Evolutionary conservation across 2,329 filamentous ascomycete species (phyloP).

Genomic region (Penicillium sp.): DNA sequence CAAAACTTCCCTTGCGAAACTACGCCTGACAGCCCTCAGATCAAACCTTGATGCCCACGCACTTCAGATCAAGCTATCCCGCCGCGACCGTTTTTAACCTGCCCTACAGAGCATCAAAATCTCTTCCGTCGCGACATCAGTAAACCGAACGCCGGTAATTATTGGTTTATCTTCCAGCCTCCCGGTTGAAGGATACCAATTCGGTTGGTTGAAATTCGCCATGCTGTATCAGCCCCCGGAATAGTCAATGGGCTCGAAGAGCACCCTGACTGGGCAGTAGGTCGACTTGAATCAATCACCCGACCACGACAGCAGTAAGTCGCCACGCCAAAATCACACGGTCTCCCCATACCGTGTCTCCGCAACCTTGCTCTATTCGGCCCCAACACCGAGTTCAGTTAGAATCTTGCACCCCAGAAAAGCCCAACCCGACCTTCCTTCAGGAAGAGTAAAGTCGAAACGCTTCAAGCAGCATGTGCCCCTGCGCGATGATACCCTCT

Average conservation of each 20-base stretch:
- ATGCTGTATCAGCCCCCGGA: constrained; percentile 66
- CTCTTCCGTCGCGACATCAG: constrained; percentile 57
- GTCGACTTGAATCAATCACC: constrained; percentile 70
- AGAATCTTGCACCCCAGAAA: constrained; percentile 64
- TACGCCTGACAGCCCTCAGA: constrained; percentile 1
- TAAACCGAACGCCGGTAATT: constrained; percentile 64
- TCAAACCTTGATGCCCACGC: neutral
- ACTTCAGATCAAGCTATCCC: constrained; percentile 8
- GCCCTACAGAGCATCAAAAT: constrained; percentile 56
- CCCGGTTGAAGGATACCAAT: constrained; percentile 61
- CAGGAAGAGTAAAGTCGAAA: constrained; percentile 66
- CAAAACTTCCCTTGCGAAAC: constrained; percentile 18
- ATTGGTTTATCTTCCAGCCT: constrained; percentile 62
- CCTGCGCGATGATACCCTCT: constrained; percentile 60
- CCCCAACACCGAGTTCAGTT: constrained; percentile 61
- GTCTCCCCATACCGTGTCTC: constrained; percentile 55
- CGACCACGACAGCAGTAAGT: constrained; percentile 67
- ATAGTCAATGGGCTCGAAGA: constrained; percentile 55
- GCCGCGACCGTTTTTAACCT: constrained; percentile 42
- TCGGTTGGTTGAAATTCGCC: constrained; percentile 66
- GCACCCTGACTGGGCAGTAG: constrained; percentile 65
- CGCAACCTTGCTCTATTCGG: constrained; percentile 64
- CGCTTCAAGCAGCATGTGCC: constrained; percentile 65
- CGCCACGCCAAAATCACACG: constrained; percentile 67
- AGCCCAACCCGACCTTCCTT: constrained; percentile 61